These are phyloP conservation scores for Brassica nigra DNA, from an alignment of 345 rosid species.

Conservation along the genomic window DNA sequence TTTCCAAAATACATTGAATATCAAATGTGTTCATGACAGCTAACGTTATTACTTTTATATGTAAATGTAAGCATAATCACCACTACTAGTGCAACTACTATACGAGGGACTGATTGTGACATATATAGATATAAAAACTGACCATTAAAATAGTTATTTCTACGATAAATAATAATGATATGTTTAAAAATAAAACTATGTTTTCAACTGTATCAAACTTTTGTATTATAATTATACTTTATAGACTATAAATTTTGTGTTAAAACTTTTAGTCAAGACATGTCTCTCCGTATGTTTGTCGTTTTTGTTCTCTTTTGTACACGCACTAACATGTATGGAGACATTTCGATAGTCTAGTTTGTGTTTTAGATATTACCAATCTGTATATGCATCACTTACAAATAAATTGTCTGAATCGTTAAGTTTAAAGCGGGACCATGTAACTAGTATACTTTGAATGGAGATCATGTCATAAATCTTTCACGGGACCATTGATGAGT, in stretches of 20 bases:
- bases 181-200: not conserved
- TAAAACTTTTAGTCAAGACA: not conserved
- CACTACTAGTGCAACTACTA: slow-evolving; percentile 1
- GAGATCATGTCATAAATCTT: slow-evolving; percentile 15
- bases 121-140: not conserved
- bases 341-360: slow-evolving; percentile 3
- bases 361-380: not conserved
- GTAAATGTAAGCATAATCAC: not conserved
- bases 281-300: slow-evolving; percentile 10
- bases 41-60: not conserved
- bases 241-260: not conserved
- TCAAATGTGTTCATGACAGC: slow-evolving; percentile 21
- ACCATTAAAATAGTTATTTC: not conserved
- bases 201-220: not conserved
- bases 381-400: not conserved
- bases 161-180: slow-evolving; percentile 3
- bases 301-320: slow-evolving; percentile 9
- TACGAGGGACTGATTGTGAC: slow-evolving; percentile 21
- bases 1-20: not conserved
- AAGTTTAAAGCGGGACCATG: slow-evolving; percentile 26
- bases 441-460: not conserved
- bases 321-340: not conserved
- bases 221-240: not conserved
- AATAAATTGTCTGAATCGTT: not conserved
- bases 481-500: slow-evolving; percentile 30